These are phyloP conservation scores for Heterobasidion irregulare DNA, from an alignment of 1,284 basidiomycete genomes.

Conservation along the genomic window DNA sequence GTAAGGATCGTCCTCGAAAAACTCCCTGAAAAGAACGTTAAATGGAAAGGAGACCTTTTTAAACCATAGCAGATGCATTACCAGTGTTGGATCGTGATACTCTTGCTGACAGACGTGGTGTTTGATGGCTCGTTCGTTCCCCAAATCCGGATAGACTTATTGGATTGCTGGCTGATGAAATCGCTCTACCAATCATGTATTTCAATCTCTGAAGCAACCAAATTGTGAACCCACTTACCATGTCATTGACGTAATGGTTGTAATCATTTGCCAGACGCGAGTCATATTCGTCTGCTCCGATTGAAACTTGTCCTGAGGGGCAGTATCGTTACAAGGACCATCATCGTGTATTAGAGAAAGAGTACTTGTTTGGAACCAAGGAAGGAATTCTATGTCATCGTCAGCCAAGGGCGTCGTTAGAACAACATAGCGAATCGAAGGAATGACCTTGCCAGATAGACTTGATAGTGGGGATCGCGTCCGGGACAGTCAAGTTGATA, in stretches of 20 bases:
- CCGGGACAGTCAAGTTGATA: constrained; percentile 24
- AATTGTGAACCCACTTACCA: constrained; percentile 11
- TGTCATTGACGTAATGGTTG: constrained; percentile 24
- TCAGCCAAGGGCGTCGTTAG: not conserved
- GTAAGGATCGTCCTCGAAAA: constrained; percentile 24
- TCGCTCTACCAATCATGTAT: constrained; percentile 9
- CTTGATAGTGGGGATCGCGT: constrained; percentile 21
- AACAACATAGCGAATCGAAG: not conserved
- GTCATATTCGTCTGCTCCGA: constrained; percentile 26
- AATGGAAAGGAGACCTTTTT: not conserved
- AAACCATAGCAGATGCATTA: not conserved
- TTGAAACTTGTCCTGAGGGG: constrained; percentile 18
- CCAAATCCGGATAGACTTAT: constrained; percentile 24
- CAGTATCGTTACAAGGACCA: not conserved
- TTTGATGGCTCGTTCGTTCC: constrained; percentile 25
- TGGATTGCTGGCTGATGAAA: constrained; percentile 14
- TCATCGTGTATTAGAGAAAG: not conserved
- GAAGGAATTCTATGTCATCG: constrained; percentile 20
- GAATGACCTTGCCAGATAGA: constrained; percentile 18
- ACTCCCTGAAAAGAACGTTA: constrained; percentile 16
- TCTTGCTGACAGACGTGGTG: constrained; percentile 17
- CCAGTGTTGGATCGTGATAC: constrained; percentile 31
- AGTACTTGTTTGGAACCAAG: constrained; percentile 21
- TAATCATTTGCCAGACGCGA: constrained; percentile 23
- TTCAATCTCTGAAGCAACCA: not conserved